phyloP scores from a whole-genome alignment of 441 rosid genomes.

The Mallotus repandus region DNA sequence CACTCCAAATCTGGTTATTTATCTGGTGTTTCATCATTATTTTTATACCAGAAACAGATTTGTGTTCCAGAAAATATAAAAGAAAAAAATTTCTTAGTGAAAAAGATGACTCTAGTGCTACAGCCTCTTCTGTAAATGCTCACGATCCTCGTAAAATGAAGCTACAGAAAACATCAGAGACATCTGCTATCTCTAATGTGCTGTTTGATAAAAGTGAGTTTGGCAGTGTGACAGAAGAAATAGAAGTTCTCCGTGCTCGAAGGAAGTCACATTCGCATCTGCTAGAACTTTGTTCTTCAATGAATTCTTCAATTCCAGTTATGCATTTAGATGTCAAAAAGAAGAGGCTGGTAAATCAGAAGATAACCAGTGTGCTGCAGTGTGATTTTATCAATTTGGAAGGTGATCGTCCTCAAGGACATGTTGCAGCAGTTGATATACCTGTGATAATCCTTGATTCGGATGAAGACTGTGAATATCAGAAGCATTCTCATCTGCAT shows the following conservation, averaged over 20 bases:
- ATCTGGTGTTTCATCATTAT: not conserved
- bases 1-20: not conserved
- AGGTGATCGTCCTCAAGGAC: not conserved
- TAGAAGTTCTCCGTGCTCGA: not conserved
- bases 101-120: not conserved
- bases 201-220: not conserved
- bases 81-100: not conserved
- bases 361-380: not conserved
- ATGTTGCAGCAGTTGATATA: not conserved
- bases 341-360: not conserved
- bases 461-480: not conserved
- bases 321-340: not conserved
- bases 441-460: not conserved
- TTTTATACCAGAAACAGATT: not conserved
- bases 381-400: not conserved
- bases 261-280: not conserved
- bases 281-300: not conserved
- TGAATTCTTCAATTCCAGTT: no score
- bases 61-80: not conserved
- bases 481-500: not conserved
- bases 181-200: not conserved
- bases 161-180: slow-evolving; percentile 2
- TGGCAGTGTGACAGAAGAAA: not conserved
- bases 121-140: slow-evolving; percentile 3
- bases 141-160: not conserved